Evolutionary conservation across 1,284 basidiomycete species (phyloP).

Genomic region (Heterobasidion occidentale): DNA sequence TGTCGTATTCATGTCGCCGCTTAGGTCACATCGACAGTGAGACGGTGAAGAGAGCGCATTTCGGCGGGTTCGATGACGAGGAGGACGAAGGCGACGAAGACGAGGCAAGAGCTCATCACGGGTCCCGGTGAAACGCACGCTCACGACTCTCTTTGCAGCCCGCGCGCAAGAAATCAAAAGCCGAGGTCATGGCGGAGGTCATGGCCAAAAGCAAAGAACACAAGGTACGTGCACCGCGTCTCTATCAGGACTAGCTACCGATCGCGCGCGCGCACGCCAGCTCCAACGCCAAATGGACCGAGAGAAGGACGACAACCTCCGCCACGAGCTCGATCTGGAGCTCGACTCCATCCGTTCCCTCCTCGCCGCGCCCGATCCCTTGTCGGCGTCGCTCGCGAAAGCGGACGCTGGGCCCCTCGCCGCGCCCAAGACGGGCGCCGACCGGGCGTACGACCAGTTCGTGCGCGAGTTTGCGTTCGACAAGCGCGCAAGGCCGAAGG

Average conservation of each 20-base stretch:
- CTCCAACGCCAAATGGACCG: slow-evolving; percentile 82
- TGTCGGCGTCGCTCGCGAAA: slow-evolving; percentile 19
- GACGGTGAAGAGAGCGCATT: slow-evolving; percentile 66
- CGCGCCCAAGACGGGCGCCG: slow-evolving; percentile 18
- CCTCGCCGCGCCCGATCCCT: slow-evolving; percentile 54
- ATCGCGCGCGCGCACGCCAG: slow-evolving; percentile 30
- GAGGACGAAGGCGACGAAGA: slow-evolving; percentile 48
- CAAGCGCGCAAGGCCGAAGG: slow-evolving; percentile 88
- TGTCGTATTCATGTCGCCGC: background rate
- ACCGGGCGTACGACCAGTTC: slow-evolving; percentile 80
- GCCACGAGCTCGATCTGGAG: slow-evolving; percentile 85
- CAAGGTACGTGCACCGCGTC: slow-evolving; percentile 48
- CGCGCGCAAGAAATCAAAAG: slow-evolving; percentile 81
- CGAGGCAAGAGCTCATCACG: slow-evolving; percentile 17
- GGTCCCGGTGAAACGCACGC: background rate
- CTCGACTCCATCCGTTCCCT: slow-evolving; percentile 80
- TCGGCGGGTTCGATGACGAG: slow-evolving; percentile 82
- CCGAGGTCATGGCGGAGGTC: slow-evolving; percentile 97
- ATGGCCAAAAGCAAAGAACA: slow-evolving; percentile 96
- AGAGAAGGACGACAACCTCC: slow-evolving; percentile 81
- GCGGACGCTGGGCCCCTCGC: slow-evolving; percentile 1
- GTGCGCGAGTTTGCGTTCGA: slow-evolving; percentile 94
- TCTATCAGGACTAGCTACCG: background rate
- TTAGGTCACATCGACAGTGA: slow-evolving; percentile 61
- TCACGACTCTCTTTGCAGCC: slow-evolving; percentile 37